Base-by-base conservation (phyloP, 768 basidiomycete genomes). In the Trametes meyenii region DNA sequence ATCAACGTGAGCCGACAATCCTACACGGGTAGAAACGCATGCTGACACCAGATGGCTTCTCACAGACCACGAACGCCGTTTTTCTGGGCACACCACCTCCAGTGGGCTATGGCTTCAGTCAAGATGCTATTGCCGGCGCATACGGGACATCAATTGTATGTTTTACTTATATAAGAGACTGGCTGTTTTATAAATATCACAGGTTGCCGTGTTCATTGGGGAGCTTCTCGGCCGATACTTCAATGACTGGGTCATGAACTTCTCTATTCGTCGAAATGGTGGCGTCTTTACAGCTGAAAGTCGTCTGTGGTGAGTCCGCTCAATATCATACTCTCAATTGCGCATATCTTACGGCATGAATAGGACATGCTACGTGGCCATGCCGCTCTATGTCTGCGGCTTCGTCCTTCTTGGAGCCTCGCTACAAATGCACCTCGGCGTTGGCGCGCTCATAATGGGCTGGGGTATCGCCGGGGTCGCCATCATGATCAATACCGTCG, bases 391-490 rank as follows among this genome's bases (percentile, higher is more conserved):
- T 68, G 74, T 89, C 50, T 81, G 77, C 48, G 87, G 87, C 2
- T 87, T 87, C 66, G 74, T 87, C 43, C 70, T 82, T 0, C 75
- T 89, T 5, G 87, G 86, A 5, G 81, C 79, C 0, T 72, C 81
- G 4, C 71, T 87, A 48, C 77, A 87, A 67, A 80, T 82, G 17
- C 82, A 83, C 60, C 72, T 85, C 0, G 76, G 75, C 33, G 71
- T 80, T 17, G 83, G 76, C 3, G 84, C 80, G 1, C 68, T 88
- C 26, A 76, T 88, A 53, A 81, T 88, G 73, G 87, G 87, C n/a
- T 89, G 88, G 88, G 85, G 83, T 10, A 81, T 88, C 55, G 80
- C 85, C 1, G 77, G 85, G 61, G 73, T 84, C 2, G 76, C 82
- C 0, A 72, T 83, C 58, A 80, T 88, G 78, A 78, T 88, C 58